Percentiles rank a stretch among this genome's conserved stretches.
Evolutionary conservation across 352 stramenopile species (phyloP).

Genomic region (Phytophthora meadii): DNA sequence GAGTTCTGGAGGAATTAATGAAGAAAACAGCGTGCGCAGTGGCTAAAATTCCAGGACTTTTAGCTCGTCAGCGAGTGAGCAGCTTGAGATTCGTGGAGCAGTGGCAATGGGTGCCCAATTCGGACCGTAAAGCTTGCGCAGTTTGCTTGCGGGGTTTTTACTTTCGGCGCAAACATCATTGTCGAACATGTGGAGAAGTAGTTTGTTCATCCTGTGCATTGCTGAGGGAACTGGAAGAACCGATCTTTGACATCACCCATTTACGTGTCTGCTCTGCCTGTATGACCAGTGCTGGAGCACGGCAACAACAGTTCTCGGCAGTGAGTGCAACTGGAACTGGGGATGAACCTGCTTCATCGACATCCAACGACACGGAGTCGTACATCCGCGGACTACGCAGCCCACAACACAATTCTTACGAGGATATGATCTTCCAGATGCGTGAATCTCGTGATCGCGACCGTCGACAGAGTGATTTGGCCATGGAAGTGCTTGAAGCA

Average conservation of each 20-base stretch:
- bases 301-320: slow-evolving; percentile 25
- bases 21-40: slow-evolving; percentile 59
- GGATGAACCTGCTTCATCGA: slow-evolving; percentile 52
- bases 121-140: slow-evolving; percentile 72
- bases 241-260: slow-evolving; percentile 72
- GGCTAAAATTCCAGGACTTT: slow-evolving; percentile 48
- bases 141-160: slow-evolving; percentile 79
- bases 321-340: slow-evolving; percentile 26
- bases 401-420: slow-evolving; percentile 62
- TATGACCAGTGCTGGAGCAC: slow-evolving; percentile 48
- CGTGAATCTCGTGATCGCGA: slow-evolving; percentile 57
- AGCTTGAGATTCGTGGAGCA: slow-evolving; percentile 77
- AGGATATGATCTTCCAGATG: slow-evolving; percentile 70
- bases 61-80: slow-evolving; percentile 74
- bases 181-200: slow-evolving; percentile 72
- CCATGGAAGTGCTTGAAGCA: slow-evolving; percentile 35
- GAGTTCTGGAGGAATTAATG: slow-evolving; percentile 69
- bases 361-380: slow-evolving; percentile 62
- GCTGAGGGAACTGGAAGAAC: slow-evolving; percentile 67
- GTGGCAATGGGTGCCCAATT: slow-evolving; percentile 82
- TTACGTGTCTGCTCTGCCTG: slow-evolving; percentile 73
- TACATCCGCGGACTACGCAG: slow-evolving; percentile 54
- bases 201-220: slow-evolving; percentile 74
- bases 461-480: slow-evolving; percentile 46
- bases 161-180: slow-evolving; percentile 80